These are phyloP conservation scores for Adansonia madagascariensis DNA, from an alignment of 441 rosid genomes.

Conservation along the genomic window DNA sequence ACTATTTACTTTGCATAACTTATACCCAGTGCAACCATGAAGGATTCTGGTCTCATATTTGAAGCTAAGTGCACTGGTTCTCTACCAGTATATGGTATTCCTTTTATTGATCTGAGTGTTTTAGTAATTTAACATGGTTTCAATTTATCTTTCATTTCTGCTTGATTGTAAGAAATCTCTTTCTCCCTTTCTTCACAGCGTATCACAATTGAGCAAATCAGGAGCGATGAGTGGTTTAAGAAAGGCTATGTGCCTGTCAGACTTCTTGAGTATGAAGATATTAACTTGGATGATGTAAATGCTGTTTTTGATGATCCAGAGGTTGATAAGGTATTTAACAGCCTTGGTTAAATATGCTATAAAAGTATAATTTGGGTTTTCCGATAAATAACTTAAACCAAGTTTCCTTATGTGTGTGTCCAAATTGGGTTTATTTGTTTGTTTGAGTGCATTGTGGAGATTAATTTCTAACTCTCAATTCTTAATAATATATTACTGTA, in stretches of 20 bases:
- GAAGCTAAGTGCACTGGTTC: slow-evolving; percentile 13
- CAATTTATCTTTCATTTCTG: slow-evolving; percentile 28
- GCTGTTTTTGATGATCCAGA: slow-evolving; percentile 91
- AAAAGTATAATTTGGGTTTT: slow-evolving; percentile 9
- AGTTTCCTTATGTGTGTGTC: slow-evolving; percentile 10
- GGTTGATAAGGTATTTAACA: slow-evolving; percentile 51
- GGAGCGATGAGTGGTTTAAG: slow-evolving; percentile 85
- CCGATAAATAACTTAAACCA: not conserved
- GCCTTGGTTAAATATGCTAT: slow-evolving; percentile 12
- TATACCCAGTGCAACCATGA: slow-evolving; percentile 15
- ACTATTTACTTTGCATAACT: slow-evolving; percentile 10
- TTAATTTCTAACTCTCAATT: not conserved
- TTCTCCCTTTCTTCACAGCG: slow-evolving; percentile 54
- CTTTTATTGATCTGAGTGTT: slow-evolving; percentile 32
- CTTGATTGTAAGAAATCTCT: slow-evolving; percentile 22
- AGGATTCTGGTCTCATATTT: slow-evolving; percentile 20
- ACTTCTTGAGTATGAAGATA: slow-evolving; percentile 83
- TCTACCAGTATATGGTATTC: slow-evolving; percentile 11
- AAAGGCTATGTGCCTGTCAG: slow-evolving; percentile 68
- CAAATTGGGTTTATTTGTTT: slow-evolving; percentile 16
- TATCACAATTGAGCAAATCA: slow-evolving; percentile 76
- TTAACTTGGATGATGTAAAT: slow-evolving; percentile 90
- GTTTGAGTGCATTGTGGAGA: slow-evolving; percentile 9
- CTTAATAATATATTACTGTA: slow-evolving; percentile 31
- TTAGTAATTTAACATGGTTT: slow-evolving; percentile 14